Evolutionary conservation across 192 early-diverging fungal species (phyloP).

Genomic region (Glomus cerebriforme): DNA sequence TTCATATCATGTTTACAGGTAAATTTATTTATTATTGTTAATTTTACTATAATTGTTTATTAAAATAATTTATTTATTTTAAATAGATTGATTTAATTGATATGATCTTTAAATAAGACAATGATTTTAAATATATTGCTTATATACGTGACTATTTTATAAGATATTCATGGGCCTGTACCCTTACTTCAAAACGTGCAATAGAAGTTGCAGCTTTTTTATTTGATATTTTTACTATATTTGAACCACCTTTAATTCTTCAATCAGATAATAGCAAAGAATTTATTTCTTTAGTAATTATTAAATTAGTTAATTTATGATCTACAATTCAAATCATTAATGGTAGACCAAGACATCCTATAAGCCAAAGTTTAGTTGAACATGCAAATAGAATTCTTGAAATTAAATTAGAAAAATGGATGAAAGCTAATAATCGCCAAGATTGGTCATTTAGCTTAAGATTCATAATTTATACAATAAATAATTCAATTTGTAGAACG

Average conservation of each 20-base stretch:
- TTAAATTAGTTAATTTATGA: background rate
- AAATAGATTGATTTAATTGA: too few relatives aligned
- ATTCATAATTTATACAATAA: slow-evolving; percentile 5
- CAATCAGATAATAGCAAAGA: too few relatives aligned
- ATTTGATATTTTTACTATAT: background rate
- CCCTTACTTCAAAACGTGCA: background rate
- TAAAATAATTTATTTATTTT: too few relatives aligned
- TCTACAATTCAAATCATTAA: slow-evolving; percentile 4
- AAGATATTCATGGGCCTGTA: background rate
- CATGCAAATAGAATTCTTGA: background rate
- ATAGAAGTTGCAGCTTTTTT: background rate
- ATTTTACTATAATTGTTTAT: too few relatives aligned
- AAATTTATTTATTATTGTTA: too few relatives aligned
- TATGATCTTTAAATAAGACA: too few relatives aligned
- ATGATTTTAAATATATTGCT: too few relatives aligned
- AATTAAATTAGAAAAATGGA: background rate
- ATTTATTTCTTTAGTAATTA: slow-evolving; percentile 1
- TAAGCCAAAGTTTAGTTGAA: background rate
- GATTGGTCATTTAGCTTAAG: background rate
- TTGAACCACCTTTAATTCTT: background rate
- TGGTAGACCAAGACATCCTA: slow-evolving; percentile 2
- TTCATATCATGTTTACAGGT: too few relatives aligned
- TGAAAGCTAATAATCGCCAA: background rate
- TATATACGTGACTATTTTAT: background rate
- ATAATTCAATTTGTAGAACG: slow-evolving; percentile 5